Evolutionary conservation across 1,139 yeast genomes (phyloP), one percentile per base, ranked within the genome.

Genomic region (Magnusiomyces ingens): DNA sequence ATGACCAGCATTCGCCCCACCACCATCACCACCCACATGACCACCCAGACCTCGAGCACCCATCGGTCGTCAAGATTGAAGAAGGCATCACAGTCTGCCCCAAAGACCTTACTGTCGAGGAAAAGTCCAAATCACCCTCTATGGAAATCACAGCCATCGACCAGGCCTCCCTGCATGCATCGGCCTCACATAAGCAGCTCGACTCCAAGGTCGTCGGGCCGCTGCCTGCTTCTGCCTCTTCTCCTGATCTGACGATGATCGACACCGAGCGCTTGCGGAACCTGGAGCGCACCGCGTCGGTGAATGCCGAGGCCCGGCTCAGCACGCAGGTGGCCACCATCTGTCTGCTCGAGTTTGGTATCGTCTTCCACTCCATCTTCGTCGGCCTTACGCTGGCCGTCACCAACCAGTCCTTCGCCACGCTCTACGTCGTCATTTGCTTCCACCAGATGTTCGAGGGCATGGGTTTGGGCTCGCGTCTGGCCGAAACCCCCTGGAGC

Each of bases 361-460:
- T 84, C 45, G 71, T 84, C 48, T 82, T 84, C 75, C 90, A 84
- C 69, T 82, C 88, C 11, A 79, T 82, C 3, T 80, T 84, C 60
- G 75, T 83, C 52, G 90, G 90, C 49, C 72, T 84, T 54, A 73
- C 85, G 1, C 71, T 84, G 53, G 85, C 86, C 6, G 79, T 78
- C 46, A 76, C 84, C 15, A 84, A 80, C 59, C 93, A 85, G 65
- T 32, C 38, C n/a, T 86, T 86, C 65, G 77, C 73, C 55, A 78
- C 86, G 10, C 73, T 86, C 54, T 86, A 84, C 68, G 75, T 84
- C 60, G 95, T 85, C 26, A 68, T 86, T 55, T 81, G 84, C 4
- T 86, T 86, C 78, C 95, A 86, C 68, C 94, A 53, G 54, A 76
- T 84, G 73, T 85, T 89, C 67, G 95, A 89, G 75, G 95, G 95